phyloP scores from a whole-genome alignment of 345 rosid genomes.

The Psidium guajava region DNA sequence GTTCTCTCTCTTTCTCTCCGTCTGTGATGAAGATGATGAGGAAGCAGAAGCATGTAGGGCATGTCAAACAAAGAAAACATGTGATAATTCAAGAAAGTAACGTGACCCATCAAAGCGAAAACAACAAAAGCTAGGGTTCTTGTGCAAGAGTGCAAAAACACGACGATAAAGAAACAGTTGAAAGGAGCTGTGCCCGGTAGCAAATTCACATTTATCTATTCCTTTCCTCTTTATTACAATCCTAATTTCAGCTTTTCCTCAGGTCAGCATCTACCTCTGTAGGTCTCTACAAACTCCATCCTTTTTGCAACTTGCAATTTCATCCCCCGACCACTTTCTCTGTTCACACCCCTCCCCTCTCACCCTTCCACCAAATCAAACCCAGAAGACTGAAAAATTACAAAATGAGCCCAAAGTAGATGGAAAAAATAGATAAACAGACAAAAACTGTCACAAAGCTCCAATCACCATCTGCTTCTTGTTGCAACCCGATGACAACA shows the following conservation, averaged over 20 bases:
- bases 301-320: slow-evolving; percentile 24
- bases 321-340: slow-evolving; percentile 1
- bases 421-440: not conserved
- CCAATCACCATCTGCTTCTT: slow-evolving; percentile 62
- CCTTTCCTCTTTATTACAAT: not conserved
- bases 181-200: not conserved
- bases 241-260: slow-evolving; percentile 25
- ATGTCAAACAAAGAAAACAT: no score
- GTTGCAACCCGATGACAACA: slow-evolving; percentile 39
- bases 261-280: not conserved
- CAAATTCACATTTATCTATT: slow-evolving; percentile 13
- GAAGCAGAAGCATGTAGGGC: no score
- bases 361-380: not conserved
- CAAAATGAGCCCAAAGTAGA: not conserved
- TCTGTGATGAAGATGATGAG: no score
- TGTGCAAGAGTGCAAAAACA: not conserved
- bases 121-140: not conserved
- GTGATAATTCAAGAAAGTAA: not conserved
- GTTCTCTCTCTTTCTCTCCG: not conserved
- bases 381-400: not conserved
- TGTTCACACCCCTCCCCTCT: not conserved
- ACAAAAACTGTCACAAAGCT: slow-evolving; percentile 23
- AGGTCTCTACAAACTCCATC: not conserved
- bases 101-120: not conserved
- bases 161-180: not conserved